Percentiles rank a stretch among this genome's conserved stretches.
Evolutionary conservation across 2,329 filamentous ascomycete species (phyloP).

Genomic region (Ophiostoma novo-ulmi): DNA sequence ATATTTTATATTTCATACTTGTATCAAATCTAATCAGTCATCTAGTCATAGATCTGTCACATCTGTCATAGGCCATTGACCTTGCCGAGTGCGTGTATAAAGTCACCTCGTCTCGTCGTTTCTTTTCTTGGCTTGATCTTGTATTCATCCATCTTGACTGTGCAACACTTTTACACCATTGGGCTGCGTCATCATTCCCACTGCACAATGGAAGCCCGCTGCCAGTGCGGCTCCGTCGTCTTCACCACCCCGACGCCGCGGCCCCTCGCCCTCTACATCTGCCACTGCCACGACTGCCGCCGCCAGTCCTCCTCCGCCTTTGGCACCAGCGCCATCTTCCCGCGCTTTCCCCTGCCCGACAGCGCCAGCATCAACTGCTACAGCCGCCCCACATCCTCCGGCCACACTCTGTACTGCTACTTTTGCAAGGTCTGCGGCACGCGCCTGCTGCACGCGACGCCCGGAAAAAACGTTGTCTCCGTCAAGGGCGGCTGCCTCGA

Average conservation of each 20-base stretch:
- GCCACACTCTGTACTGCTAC: conserved; percentile 57
- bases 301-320: conserved; percentile 44
- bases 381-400: conserved; percentile 54
- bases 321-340: conserved; percentile 65
- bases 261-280: conserved; percentile 30
- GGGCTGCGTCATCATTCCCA: not conserved
- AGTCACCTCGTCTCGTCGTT: not conserved
- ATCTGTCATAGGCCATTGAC: not conserved
- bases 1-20: not conserved
- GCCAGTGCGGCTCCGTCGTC: conserved; percentile 28
- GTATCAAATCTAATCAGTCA: not conserved
- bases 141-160: not conserved
- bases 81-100: not conserved
- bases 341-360: conserved; percentile 54
- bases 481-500: conserved; percentile 65
- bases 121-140: not conserved
- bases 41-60: not conserved
- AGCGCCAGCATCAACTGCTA: conserved; percentile 49
- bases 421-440: conserved; percentile 64
- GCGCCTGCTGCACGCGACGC: conserved; percentile 57
- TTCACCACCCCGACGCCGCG: conserved; percentile 27
- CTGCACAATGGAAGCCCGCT: conserved; percentile 28
- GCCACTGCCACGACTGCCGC: conserved; percentile 29
- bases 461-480: conserved; percentile 54
- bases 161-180: too few species aligned